Evolutionary conservation across 306 rosid species (phyloP), one percentile per base, ranked within the genome.

Genomic region (Prunus dulcis): DNA sequence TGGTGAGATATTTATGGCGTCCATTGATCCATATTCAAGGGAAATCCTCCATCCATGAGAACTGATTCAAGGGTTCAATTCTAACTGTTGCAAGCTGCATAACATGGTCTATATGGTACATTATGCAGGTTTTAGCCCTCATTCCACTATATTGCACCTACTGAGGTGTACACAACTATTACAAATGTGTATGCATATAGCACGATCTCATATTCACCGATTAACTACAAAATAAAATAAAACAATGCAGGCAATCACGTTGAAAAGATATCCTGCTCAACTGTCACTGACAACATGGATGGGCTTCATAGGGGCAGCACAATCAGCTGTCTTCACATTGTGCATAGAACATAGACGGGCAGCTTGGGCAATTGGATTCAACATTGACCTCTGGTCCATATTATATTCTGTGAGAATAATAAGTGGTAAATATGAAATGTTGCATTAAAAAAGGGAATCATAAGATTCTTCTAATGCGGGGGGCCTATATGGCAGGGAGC

Each of bases 181-280:
- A 57, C 27, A 57, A 9, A 57, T 51, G 9, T 14, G 38, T 32
- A 32, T 32, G 0, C 38, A 32, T 32, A 5, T 32, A 32, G 38
- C 38, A 32, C 0, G 38, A 32, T 32, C 6, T 32, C 7, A 32
- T 32, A 32, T 5, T 32, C 38, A 32, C 7, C 38, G 27, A 22
- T 56, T 56, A 56, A 55, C 6, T 34, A 34, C 6, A 32, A 52
- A 53, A 5, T 55, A n/a, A 34, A 23, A 23, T 5, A 1, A 20
- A 32, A 69, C 77, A 64, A 75, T 79, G 63, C 67, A 90, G 97
- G 93, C 97, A 69, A 22, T 76, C 9, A 92, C 95, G 3, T 80
- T 92, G 84, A 89, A 85, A 86, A 88, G 93, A 72, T 90, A 92
- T 61, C 97, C 92, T 0, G 98, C 98, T 0, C 93, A 83, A 82